These are phyloP conservation scores for Phytopythium litorale DNA, from an alignment of 352 stramenopile genomes.

Conservation along the genomic window DNA sequence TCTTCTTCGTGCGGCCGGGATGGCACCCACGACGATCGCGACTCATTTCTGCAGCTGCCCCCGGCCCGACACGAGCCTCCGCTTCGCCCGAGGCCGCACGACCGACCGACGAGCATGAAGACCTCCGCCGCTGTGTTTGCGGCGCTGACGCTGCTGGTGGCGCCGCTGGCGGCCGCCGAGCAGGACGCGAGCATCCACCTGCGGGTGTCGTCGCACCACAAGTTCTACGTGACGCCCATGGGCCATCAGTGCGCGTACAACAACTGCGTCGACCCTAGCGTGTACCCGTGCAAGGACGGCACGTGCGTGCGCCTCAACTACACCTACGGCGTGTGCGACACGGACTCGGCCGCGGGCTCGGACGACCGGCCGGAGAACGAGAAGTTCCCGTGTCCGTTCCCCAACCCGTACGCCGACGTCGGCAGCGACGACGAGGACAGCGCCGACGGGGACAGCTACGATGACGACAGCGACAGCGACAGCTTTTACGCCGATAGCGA, in stretches of 20 bases:
- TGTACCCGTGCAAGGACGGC: constrained; percentile 53
- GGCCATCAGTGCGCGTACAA: constrained; percentile 62
- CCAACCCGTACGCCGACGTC: constrained; percentile 35
- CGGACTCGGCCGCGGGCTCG: constrained; percentile 13
- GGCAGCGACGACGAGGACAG: no score
- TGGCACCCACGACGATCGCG: background rate
- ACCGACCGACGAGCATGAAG: constrained; percentile 1
- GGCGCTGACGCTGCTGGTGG: background rate
- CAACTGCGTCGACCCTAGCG: constrained; percentile 38
- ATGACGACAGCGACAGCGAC: constrained; percentile 3
- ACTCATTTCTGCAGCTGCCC: background rate
- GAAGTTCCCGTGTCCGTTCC: constrained; percentile 31
- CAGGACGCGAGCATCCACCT: constrained; percentile 34
- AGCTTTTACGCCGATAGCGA: constrained; percentile 11
- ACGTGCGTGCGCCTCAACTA: constrained; percentile 50
- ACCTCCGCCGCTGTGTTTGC: background rate
- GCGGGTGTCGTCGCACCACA: constrained; percentile 24
- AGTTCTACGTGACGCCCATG: constrained; percentile 54
- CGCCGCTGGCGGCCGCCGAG: constrained; percentile 15
- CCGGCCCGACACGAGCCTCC: background rate
- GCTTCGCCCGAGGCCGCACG: no score
- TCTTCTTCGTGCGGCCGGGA: background rate
- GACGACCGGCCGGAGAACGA: constrained; percentile 23
- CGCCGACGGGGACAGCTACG: background rate
- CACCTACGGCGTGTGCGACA: constrained; percentile 46